Evolutionary conservation across 2,329 filamentous ascomycete species (phyloP).

Genomic region (Penicillium crustosum): DNA sequence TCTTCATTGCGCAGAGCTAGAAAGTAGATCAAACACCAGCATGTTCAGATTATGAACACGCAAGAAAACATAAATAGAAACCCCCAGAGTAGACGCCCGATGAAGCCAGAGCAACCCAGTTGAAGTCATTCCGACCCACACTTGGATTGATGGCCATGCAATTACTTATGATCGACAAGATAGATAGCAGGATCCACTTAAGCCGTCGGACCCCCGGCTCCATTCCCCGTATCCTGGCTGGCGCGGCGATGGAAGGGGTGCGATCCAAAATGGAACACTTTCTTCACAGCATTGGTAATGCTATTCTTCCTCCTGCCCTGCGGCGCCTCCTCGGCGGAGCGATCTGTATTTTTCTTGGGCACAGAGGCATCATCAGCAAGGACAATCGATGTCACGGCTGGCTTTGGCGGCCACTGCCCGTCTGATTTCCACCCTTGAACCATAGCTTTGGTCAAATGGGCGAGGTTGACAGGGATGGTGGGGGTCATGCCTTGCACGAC

Average conservation of each 20-base stretch:
- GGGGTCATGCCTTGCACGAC: conserved; percentile 77
- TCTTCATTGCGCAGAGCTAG: conserved; percentile 3
- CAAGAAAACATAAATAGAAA: neutral
- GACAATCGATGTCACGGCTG: conserved; percentile 37
- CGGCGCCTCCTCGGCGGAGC: conserved; percentile 14
- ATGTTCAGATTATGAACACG: conserved; percentile 8
- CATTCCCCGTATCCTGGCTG: conserved; percentile 16
- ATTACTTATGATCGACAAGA: neutral
- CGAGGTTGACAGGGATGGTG: conserved; percentile 82
- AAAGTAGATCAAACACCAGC: conserved; percentile 3
- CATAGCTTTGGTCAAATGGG: conserved; percentile 75
- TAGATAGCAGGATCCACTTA: neutral
- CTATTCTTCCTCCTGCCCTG: conserved; percentile 33
- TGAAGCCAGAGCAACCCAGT: neutral
- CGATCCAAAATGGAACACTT: conserved; percentile 38
- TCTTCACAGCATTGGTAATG: conserved; percentile 43
- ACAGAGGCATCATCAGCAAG: conserved; percentile 31
- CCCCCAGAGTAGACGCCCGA: conserved; percentile 6
- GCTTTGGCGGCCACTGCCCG: conserved; percentile 83
- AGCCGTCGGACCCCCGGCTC: conserved; percentile 2
- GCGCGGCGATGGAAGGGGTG: conserved; percentile 42
- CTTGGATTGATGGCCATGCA: conserved; percentile 3
- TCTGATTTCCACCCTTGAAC: conserved; percentile 91
- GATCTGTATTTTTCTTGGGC: conserved; percentile 18
- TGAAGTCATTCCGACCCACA: neutral